Base-by-base conservation (phyloP, 108 stramenopile species). In the Phaeodactylum tricornutum region DNA sequence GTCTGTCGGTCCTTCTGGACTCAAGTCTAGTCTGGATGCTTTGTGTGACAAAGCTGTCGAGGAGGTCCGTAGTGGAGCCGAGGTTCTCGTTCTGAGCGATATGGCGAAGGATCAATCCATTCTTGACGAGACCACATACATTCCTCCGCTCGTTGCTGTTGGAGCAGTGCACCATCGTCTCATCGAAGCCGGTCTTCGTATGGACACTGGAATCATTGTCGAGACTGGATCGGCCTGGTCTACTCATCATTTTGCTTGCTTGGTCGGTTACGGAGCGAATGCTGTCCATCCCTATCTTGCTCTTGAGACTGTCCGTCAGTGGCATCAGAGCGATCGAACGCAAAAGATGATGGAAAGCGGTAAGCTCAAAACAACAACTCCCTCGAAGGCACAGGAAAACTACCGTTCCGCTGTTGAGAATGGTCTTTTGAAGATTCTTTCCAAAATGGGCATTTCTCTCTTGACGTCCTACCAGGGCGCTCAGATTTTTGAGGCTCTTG, bases 151-250 rank as follows among this genome's bases (percentile, higher is more conserved):
- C 19, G 45, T 96, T 14, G 95, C 94, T 1, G 87, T 93, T 5
- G 96, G 96, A 31, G 95, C 96, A 31, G 94, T 94, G 28, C 96
- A 98, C 69, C 95, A 98, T 53, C 69, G 88, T 44, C 86, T 98
- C 8, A 95, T 96, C 43, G 70, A 81, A 16, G 81, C 87, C 43
- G 91, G 94, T 59, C 70, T 91, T 46, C 75, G 96, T 23, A 86
- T 93, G 84, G 81, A 93, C 61, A 63, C 84, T 29, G 92, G 92
- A 41, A 72, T 98, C 47, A 58, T 98, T 37, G 73, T 84, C 36
- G 92, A 98, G 71, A 86, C 92, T 48, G 96, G 93, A 47, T 77
- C 74, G 45, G 91, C 91, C 0, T 91, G 94, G 85, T 92, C 93
- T 35, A 92, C 88, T 29, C 93, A 94, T 58, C 90, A 96, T 45